Conservation (phyloP, 495 filamentous ascomycete species). For the Penicillium crystallinum region DNA sequence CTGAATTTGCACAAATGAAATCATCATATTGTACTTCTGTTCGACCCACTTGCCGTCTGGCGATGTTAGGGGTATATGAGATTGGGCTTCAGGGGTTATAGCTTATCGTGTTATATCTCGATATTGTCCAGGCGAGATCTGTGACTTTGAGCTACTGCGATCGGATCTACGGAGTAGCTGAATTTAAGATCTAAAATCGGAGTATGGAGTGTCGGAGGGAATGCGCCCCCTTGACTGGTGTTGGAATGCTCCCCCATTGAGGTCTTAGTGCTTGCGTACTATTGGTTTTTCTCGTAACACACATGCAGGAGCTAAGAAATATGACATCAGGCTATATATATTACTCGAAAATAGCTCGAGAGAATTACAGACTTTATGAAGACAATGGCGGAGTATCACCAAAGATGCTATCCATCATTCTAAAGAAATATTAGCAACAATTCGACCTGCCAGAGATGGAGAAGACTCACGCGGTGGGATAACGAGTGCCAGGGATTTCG, state of each 20-base stretch:
- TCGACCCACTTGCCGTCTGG: constrained; percentile 2
- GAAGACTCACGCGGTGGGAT: neutral
- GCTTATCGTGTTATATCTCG: neutral
- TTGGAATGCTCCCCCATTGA: neutral
- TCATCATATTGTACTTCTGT: neutral
- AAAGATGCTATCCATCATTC: constrained; percentile 5
- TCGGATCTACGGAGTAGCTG: no score
- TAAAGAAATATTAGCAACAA: neutral
- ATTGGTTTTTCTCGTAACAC: neutral
- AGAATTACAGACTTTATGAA: no score
- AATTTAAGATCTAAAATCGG: neutral
- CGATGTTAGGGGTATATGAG: neutral
- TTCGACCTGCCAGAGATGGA: neutral
- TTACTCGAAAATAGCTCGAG: neutral
- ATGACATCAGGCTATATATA: neutral
- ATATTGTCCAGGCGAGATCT: neutral
- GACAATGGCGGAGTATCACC: constrained; percentile 12
- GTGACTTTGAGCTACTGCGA: no score
- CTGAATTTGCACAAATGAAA: neutral
- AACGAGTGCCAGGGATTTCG: constrained; percentile 6
- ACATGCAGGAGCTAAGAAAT: neutral
- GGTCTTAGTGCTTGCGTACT: neutral
- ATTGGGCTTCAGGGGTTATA: neutral
- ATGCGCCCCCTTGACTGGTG: neutral
- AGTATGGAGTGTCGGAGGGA: neutral